Base-by-base conservation (phyloP, 495 filamentous ascomycete species). In the Aspergillus coremiiformis region DNA sequence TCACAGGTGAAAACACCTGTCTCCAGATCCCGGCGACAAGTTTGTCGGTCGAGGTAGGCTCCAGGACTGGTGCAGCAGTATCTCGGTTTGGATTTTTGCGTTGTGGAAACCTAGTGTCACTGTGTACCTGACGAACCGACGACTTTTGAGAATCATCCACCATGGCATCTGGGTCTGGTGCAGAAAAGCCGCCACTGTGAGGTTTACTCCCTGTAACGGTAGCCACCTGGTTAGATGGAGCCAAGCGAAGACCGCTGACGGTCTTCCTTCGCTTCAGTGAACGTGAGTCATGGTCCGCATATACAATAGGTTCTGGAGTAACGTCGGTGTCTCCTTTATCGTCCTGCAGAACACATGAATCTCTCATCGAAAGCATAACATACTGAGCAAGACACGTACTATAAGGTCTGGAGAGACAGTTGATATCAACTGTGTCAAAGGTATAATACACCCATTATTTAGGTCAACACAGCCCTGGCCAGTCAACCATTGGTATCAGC, bases 21-120 rank as follows among this genome's bases (percentile, higher is more conserved):
- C 59, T 49, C 59, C 59, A 62, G 5, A 58, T 62, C 22, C 59
- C 59, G 1, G 52, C n/a, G 10, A 58, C 51, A 22, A 62, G 50
- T 20, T 58, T 62, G 29, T 62, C 59, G 11, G 53, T 53, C 4
- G 59, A 62, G 0, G 59, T 56, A 8, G 59, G 59, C 20, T 58
- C 52, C 21, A 58, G 22, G 1, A 52, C 50, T 1, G 55, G 55
- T 6, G 39, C 32, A 10, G 23, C n/a, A 9, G 14, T 8, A 37
- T 56, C 59, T 23, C 45, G 39, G 11, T 26, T 41, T n/a, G 49
- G 52, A 23, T 58, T 58, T 41, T 52, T 57, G 49, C 59, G 55
- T 21, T 51, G 55, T 5, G 59, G 59, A 27, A 62, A 62, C 15
- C 59, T 19, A n/a, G 55, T 62, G 46, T 62, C 55, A 39, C 49